A percentile compares a stretch with the other conserved stretches of the same genome.
Evolutionary conservation across 2,329 filamentous ascomycete genomes (phyloP).

Genomic region (Beauveria australis): DNA sequence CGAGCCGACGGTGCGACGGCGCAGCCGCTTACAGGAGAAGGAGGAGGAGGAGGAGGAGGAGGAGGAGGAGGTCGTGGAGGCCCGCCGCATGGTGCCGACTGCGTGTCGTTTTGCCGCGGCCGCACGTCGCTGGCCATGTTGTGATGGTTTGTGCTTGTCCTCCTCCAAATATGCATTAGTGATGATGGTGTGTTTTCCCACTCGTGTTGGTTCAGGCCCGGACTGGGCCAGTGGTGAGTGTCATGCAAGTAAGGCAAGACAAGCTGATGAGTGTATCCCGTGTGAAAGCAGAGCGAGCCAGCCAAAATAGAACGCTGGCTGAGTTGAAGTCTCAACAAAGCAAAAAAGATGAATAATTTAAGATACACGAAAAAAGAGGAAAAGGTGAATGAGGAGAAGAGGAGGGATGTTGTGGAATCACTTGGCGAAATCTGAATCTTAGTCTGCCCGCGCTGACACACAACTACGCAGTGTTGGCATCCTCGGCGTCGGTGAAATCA

Average conservation of each 20-base stretch:
- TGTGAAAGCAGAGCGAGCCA: not conserved
- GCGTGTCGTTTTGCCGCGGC: not conserved
- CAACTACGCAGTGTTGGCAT: not conserved
- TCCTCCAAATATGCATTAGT: not conserved
- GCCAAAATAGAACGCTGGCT: not conserved
- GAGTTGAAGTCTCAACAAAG: not conserved
- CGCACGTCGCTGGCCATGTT: not conserved
- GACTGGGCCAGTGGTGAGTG: not conserved
- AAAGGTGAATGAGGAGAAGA: not conserved
- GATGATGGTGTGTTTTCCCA: not conserved
- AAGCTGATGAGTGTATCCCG: not conserved
- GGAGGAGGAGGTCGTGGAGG: not conserved
- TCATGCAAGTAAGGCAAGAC: not conserved
- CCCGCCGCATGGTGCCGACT: not conserved
- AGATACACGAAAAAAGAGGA: not conserved
- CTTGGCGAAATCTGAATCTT: constrained; percentile 6
- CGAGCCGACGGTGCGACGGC: not conserved
- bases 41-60: no score
- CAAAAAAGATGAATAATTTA: not conserved
- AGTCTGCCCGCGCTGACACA: constrained; percentile 8
- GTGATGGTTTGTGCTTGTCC: not conserved
- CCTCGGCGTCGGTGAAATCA: not conserved
- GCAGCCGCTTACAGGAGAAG: not conserved
- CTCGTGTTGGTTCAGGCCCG: not conserved
- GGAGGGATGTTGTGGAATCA: not conserved